Evolutionary conservation across 1,139 yeast genomes (phyloP).

Genomic region (Saccharomyces uvarum): DNA sequence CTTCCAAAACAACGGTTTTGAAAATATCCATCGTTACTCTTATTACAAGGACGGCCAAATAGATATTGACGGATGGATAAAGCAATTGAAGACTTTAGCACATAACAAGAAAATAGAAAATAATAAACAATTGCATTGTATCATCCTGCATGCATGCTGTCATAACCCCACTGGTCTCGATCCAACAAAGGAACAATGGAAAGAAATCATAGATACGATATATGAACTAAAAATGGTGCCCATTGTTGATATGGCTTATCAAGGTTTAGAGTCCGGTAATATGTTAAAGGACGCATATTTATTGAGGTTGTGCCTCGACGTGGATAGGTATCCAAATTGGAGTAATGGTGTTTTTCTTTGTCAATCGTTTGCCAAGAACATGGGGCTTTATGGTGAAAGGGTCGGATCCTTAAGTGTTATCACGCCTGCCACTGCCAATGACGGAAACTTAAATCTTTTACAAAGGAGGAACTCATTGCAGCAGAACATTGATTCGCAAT

Average conservation of each 20-base stretch:
- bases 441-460: neutral
- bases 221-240: slow-evolving; percentile 55
- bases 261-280: slow-evolving; percentile 81
- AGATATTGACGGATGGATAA: slow-evolving; percentile 42
- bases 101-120: slow-evolving; percentile 43
- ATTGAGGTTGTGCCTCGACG: slow-evolving; percentile 34
- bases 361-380: slow-evolving; percentile 92
- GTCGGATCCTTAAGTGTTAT: slow-evolving; percentile 68
- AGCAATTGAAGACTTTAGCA: slow-evolving; percentile 33
- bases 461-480: slow-evolving; percentile 19
- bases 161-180: slow-evolving; percentile 97
- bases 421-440: slow-evolving; percentile 34
- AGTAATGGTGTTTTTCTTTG: slow-evolving; percentile 54
- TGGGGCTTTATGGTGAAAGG: slow-evolving; percentile 95
- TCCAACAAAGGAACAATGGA: slow-evolving; percentile 77
- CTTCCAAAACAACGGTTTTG: slow-evolving; percentile 27
- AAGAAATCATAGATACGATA: slow-evolving; percentile 53
- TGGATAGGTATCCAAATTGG: slow-evolving; percentile 25
- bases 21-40: slow-evolving; percentile 39
- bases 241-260: slow-evolving; percentile 86
- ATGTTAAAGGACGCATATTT: slow-evolving; percentile 44
- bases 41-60: slow-evolving; percentile 46
- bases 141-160: slow-evolving; percentile 86
- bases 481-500: slow-evolving; percentile 58
- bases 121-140: slow-evolving; percentile 47